Evolutionary conservation across 2,329 filamentous ascomycete species (phyloP), one percentile per base, ranked within the genome.

Genomic region (Xylaria polymorpha): DNA sequence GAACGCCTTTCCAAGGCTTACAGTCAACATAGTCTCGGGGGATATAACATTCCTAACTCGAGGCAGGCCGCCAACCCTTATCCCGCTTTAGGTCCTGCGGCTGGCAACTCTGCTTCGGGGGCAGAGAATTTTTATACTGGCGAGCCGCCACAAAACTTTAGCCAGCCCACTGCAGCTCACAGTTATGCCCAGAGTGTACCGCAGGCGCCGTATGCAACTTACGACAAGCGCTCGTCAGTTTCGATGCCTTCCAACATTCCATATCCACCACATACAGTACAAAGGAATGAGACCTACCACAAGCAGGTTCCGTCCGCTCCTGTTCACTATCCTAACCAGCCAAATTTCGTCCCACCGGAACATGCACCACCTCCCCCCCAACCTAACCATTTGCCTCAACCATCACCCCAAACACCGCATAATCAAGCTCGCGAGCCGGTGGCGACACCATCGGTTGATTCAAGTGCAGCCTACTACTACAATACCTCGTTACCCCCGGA

Each of bases 1-100:
- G 96, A 99, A 72, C 90, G 96, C 46, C 85, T 99, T 32, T 97
- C 94, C 9, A 97, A 92, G 79, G 95, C 96, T 1, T 98, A 98
- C 79, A 92, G 90, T 72, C 93, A 97, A 76, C 92, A 95, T 75
- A 90, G 82, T 51, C 83, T 94, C 22, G 87, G 90, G 12, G 87
- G 87, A 2, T 94, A 94, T 73, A 86, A 83, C 68, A 79, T 88
- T 12, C 85, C 87, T 20, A 82, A 84, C 43, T 80, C 83, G 14
- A 84, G 83, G 41, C 88, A 82, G 74, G 81, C 87, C 10, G 79
- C 87, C 5, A 87, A 85, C 61, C 86, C 92, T 15, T 97, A 97
- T 78, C 91, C 94, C 10, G 87, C 88, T 4, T 86, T 97, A 64
- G 85, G 89, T 29, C 80, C 87, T 8, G 85, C 85, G 68, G 80